phyloP scores from a whole-genome alignment of 306 rosid genomes.

The Corylus avellana region DNA sequence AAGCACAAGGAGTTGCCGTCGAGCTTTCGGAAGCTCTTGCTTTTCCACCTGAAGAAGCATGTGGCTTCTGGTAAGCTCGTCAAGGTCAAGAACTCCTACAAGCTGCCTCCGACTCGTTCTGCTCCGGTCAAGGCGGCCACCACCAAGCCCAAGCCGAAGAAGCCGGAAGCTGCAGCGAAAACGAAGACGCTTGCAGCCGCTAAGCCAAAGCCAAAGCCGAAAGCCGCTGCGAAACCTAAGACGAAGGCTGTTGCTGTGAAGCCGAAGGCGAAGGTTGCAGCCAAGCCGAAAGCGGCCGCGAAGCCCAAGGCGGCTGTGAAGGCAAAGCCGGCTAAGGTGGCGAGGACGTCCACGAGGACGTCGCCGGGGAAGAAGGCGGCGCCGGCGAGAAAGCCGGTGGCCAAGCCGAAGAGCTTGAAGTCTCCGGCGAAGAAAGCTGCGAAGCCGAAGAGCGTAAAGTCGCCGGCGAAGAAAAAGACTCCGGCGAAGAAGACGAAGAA shows the following conservation, averaged over 20 bases:
- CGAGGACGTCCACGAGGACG: conserved; percentile 67
- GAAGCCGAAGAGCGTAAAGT: conserved; percentile 36
- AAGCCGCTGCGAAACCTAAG: conserved; percentile 5
- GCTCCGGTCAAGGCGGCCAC: conserved; percentile 15
- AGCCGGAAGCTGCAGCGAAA: not conserved
- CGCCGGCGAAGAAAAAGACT: conserved; percentile 41
- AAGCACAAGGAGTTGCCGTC: conserved; percentile 67
- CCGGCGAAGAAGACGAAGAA: conserved; percentile 43
- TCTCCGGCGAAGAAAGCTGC: conserved; percentile 56
- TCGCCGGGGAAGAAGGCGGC: conserved; percentile 65
- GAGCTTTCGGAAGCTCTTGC: conserved; percentile 68
- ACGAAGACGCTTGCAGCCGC: conserved; percentile 31
- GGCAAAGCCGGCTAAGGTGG: conserved; percentile 52
- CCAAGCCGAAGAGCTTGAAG: conserved; percentile 46
- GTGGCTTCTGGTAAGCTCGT: conserved; percentile 64
- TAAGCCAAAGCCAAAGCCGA: conserved; percentile 34
- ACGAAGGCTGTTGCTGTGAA: conserved; percentile 14
- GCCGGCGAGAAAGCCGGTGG: conserved; percentile 36
- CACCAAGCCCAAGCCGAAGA: conserved; percentile 42
- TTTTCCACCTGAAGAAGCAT: conserved; percentile 64
- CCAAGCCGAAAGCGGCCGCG: conserved; percentile 34
- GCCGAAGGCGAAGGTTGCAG: conserved; percentile 30
- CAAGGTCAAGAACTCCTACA: conserved; percentile 76
- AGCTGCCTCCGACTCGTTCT: conserved; percentile 35
- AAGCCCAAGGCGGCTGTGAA: conserved; percentile 30